Percentiles rank a stretch among this genome's conserved stretches.
phyloP scores from a whole-genome alignment of 352 stramenopile species.

The Pythium myriotylum region DNA sequence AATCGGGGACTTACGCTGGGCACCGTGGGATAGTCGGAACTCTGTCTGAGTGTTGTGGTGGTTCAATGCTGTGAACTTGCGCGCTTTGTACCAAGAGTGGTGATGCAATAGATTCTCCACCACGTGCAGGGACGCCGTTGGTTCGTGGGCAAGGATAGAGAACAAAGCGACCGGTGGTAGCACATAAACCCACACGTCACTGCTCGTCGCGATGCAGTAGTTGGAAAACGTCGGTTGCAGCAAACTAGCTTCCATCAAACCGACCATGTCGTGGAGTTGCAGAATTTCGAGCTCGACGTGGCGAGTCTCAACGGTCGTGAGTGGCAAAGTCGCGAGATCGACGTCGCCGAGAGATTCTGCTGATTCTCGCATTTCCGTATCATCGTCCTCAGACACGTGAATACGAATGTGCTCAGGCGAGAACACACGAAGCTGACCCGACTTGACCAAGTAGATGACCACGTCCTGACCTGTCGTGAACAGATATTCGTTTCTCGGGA shows the following conservation, averaged over 20 bases:
- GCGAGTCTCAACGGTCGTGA: slow-evolving; percentile 28
- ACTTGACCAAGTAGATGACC: slow-evolving; percentile 45
- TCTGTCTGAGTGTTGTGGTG: slow-evolving; percentile 53
- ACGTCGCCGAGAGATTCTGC: too few relatives aligned
- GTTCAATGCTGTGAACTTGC: slow-evolving; percentile 59
- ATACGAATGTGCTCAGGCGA: slow-evolving; percentile 34
- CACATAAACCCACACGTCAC: slow-evolving; percentile 33
- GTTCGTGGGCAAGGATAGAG: slow-evolving; percentile 41
- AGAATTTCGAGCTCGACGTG: slow-evolving; percentile 65
- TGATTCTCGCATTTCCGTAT: not conserved
- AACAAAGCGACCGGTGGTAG: slow-evolving; percentile 39
- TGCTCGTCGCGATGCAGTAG: slow-evolving; percentile 48
- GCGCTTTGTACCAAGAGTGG: slow-evolving; percentile 56
- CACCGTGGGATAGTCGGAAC: slow-evolving; percentile 38
- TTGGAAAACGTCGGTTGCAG: slow-evolving; percentile 43
- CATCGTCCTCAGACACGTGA: slow-evolving; percentile 1
- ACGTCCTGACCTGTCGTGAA: slow-evolving; percentile 56
- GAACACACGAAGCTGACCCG: slow-evolving; percentile 49
- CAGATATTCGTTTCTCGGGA: slow-evolving; percentile 51
- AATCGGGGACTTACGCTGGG: slow-evolving; percentile 51
- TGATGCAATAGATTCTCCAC: slow-evolving; percentile 45
- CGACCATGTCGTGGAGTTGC: slow-evolving; percentile 44
- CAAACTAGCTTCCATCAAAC: slow-evolving; percentile 42
- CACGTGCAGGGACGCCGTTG: slow-evolving; percentile 34
- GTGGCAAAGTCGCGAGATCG: not conserved